Percentiles rank a stretch among this genome's conserved stretches.
Conservation (phyloP, 352 stramenopile genomes). For the Globisporangium spiculum region DNA sequence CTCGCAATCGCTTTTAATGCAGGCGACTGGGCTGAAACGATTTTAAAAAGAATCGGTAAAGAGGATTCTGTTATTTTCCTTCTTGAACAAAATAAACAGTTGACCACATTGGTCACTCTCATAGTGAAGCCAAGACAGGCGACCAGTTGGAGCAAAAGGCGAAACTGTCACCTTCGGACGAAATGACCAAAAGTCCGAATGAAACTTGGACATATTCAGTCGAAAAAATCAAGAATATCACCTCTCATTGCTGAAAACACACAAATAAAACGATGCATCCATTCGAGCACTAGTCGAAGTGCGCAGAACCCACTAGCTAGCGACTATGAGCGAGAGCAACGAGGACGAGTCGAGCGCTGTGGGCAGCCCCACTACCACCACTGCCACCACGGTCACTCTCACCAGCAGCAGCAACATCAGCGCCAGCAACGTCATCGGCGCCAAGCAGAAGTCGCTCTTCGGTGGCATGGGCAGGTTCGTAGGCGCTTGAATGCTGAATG, state of each 20-base stretch:
- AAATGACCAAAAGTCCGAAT: too few relatives aligned
- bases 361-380: neutral
- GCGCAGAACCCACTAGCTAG: neutral
- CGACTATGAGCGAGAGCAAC: constrained; percentile 36
- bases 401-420: constrained; percentile 12
- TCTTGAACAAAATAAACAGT: too few relatives aligned
- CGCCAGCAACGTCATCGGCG: constrained; percentile 5
- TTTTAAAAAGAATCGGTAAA: neutral
- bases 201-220: too few relatives aligned
- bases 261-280: too few relatives aligned
- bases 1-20: too few relatives aligned
- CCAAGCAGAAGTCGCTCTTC: constrained; percentile 48
- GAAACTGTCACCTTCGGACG: too few relatives aligned
- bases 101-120: too few relatives aligned
- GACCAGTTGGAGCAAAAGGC: too few relatives aligned
- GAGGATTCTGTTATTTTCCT: too few relatives aligned
- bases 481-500: neutral
- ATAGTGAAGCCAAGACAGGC: too few relatives aligned
- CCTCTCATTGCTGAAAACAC: too few relatives aligned
- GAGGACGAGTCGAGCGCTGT: constrained; percentile 34
- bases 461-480: constrained; percentile 34
- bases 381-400: constrained; percentile 4
- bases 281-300: neutral
- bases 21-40: neutral
- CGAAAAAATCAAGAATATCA: too few relatives aligned